Percentiles rank a stretch among this genome's conserved stretches.
Conservation (phyloP, 2,329 filamentous ascomycete species). For the Achaetomium macrosporum region DNA sequence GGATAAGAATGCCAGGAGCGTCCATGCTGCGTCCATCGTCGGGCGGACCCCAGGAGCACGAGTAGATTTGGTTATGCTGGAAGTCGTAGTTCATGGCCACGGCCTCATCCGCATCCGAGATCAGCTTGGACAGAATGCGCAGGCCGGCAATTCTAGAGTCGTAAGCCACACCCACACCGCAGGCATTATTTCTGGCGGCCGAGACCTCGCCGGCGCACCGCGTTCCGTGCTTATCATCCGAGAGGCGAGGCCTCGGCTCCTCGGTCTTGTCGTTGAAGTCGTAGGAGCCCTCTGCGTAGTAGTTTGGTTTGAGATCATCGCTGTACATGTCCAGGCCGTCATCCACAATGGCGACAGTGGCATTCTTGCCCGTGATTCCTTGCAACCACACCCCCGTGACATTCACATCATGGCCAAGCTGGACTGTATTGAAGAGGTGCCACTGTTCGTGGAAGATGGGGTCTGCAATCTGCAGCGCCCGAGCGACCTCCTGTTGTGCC, state of each 20-base stretch:
- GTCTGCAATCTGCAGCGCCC: slow-evolving; percentile 69
- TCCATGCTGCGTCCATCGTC: slow-evolving; percentile 95
- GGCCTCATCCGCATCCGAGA: slow-evolving; percentile 89
- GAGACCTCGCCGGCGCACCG: slow-evolving; percentile 91
- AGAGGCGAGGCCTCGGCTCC: slow-evolving; percentile 74
- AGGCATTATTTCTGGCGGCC: slow-evolving; percentile 86
- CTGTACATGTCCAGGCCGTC: slow-evolving; percentile 96
- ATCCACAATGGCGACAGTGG: slow-evolving; percentile 90
- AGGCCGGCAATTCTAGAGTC: slow-evolving; percentile 86
- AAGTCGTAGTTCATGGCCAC: slow-evolving; percentile 87
- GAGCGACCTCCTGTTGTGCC: slow-evolving; percentile 55
- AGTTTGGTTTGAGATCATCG: slow-evolving; percentile 85
- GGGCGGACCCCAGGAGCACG: slow-evolving; percentile 95
- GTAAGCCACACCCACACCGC: slow-evolving; percentile 93
- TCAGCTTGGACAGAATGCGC: slow-evolving; percentile 84
- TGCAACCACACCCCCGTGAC: slow-evolving; percentile 91
- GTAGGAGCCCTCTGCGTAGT: slow-evolving; percentile 86
- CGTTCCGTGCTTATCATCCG: slow-evolving; percentile 86
- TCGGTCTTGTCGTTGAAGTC: slow-evolving; percentile 86
- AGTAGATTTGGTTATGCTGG: slow-evolving; percentile 93
- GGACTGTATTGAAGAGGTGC: slow-evolving; percentile 82
- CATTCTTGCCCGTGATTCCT: slow-evolving; percentile 82
- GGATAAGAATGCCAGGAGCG: slow-evolving; percentile 80
- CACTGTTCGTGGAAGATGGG: slow-evolving; percentile 93
- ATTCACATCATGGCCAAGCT: slow-evolving; percentile 87